Conservation (phyloP, 495 filamentous ascomycete genomes). For the Pseudevernia furfuracea region DNA sequence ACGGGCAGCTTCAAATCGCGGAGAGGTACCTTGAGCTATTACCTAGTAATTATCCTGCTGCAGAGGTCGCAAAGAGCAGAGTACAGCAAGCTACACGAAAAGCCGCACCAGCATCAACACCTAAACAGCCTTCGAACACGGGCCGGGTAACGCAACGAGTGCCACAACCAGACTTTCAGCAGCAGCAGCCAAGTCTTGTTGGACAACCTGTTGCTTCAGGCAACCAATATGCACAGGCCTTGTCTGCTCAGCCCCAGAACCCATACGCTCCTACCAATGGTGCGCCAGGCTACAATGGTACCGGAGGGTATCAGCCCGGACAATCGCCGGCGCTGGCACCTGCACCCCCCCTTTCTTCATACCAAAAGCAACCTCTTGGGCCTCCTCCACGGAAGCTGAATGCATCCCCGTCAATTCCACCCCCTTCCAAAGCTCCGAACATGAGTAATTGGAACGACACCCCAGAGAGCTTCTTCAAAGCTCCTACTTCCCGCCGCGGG, state of each 20-base stretch:
- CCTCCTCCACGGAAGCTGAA: slow-evolving; percentile 52
- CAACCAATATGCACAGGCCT: slow-evolving; percentile 32
- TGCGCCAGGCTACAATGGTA: slow-evolving; percentile 32
- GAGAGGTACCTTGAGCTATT: slow-evolving; percentile 89
- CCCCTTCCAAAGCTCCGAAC: slow-evolving; percentile 63
- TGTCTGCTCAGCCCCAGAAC: slow-evolving; percentile 42
- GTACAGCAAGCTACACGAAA: slow-evolving; percentile 81
- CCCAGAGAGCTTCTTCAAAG: slow-evolving; percentile 71
- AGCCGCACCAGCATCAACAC: slow-evolving; percentile 37
- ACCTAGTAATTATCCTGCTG: slow-evolving; percentile 76
- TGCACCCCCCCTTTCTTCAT: slow-evolving; percentile 35
- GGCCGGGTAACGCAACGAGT: slow-evolving; percentile 26
- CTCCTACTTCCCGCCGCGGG: slow-evolving; percentile 56
- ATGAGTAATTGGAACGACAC: slow-evolving; percentile 89
- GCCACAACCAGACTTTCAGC: slow-evolving; percentile 13
- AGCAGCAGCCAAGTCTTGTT: slow-evolving; percentile 32
- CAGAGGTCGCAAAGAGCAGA: slow-evolving; percentile 77
- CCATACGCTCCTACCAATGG: slow-evolving; percentile 48
- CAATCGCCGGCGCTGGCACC: slow-evolving; percentile 33
- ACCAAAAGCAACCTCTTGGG: slow-evolving; percentile 37
- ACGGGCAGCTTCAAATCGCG: slow-evolving; percentile 78
- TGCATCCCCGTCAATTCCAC: slow-evolving; percentile 54
- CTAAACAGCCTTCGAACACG: slow-evolving; percentile 31
- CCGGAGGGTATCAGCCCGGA: slow-evolving; percentile 44
- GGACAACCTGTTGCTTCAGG: slow-evolving; percentile 33